A percentile compares a stretch with the other conserved stretches of the same genome.
Conservation (phyloP, 2,329 filamentous ascomycete genomes). For the Cladosporium oxysporum region DNA sequence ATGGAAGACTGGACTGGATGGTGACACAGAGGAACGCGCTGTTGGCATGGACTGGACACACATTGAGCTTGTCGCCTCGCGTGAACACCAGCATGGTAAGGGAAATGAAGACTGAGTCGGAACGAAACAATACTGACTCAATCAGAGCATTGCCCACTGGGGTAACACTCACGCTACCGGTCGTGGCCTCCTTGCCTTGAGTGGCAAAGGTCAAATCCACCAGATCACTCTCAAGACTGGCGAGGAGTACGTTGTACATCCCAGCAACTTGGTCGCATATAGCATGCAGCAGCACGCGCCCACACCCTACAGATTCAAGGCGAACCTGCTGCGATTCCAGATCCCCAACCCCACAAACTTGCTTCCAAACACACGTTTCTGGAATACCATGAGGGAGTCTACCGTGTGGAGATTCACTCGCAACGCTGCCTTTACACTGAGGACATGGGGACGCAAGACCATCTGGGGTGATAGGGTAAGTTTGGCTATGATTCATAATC, state of each 20-base stretch:
- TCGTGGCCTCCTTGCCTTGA: conserved; percentile 79
- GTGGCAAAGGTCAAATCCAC: conserved; percentile 86
- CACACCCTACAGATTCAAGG: conserved; percentile 83
- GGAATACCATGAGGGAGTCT: conserved; percentile 70
- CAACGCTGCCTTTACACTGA: conserved; percentile 65
- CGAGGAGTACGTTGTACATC: conserved; percentile 89
- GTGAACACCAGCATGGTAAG: conserved; percentile 70
- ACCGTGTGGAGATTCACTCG: conserved; percentile 70
- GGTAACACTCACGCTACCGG: conserved; percentile 87
- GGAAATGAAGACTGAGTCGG: conserved; percentile 8
- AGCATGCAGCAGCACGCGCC: conserved; percentile 73
- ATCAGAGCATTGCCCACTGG: conserved; percentile 76
- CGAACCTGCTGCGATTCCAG: conserved; percentile 72
- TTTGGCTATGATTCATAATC: neutral
- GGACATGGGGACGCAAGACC: conserved; percentile 75
- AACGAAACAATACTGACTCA: conserved; percentile 40
- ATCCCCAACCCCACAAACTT: conserved; percentile 67
- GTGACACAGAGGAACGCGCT: conserved; percentile 82
- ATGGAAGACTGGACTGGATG: conserved; percentile 95
- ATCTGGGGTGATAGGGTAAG: conserved; percentile 86
- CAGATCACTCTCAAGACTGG: conserved; percentile 76
- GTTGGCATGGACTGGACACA: conserved; percentile 95
- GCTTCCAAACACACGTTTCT: conserved; percentile 71
- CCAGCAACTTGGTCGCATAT: conserved; percentile 88
- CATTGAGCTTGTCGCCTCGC: conserved; percentile 72